Evolutionary conservation across 2,329 filamentous ascomycete species (phyloP).

Genomic region (Ophiosphaerella herpotricha): DNA sequence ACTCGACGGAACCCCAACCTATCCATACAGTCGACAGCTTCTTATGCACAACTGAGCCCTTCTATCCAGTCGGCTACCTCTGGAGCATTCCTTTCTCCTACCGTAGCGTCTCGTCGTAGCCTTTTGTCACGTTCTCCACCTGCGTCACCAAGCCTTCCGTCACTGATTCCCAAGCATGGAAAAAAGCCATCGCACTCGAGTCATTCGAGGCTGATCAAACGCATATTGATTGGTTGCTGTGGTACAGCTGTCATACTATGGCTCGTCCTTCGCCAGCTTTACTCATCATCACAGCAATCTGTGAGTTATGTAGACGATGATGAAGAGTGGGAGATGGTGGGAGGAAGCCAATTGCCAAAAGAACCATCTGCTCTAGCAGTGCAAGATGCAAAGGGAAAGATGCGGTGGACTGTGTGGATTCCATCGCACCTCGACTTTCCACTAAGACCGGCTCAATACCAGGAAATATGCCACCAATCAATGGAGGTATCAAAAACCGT

Average conservation of each 20-base stretch:
- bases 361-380: conserved; percentile 75
- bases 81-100: conserved; percentile 42
- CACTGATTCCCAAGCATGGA: conserved; percentile 67
- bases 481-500: conserved; percentile 64
- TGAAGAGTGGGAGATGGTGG: conserved; percentile 68
- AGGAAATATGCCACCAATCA: conserved; percentile 70
- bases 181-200: conserved; percentile 63
- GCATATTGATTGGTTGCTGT: conserved; percentile 60
- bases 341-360: conserved; percentile 67
- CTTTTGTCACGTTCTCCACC: conserved; percentile 71
- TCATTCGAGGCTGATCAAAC: conserved; percentile 59
- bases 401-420: conserved; percentile 82
- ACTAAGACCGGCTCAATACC: conserved; percentile 67
- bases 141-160: conserved; percentile 71
- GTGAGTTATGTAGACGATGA: conserved; percentile 24
- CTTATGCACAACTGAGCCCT: conserved; percentile 42
- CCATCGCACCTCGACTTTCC: conserved; percentile 70
- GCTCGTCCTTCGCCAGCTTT: conserved; percentile 47
- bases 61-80: conserved; percentile 38
- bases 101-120: conserved; percentile 53
- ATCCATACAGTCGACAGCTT: conserved; percentile 49
- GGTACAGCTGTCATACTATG: conserved; percentile 57
- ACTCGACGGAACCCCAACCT: conserved; percentile 54
- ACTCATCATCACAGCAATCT: conserved; percentile 21
- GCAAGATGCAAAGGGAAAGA: conserved; percentile 65